Conservation (phyloP, 2,329 filamentous ascomycete genomes). For the Coniella lustricola region DNA sequence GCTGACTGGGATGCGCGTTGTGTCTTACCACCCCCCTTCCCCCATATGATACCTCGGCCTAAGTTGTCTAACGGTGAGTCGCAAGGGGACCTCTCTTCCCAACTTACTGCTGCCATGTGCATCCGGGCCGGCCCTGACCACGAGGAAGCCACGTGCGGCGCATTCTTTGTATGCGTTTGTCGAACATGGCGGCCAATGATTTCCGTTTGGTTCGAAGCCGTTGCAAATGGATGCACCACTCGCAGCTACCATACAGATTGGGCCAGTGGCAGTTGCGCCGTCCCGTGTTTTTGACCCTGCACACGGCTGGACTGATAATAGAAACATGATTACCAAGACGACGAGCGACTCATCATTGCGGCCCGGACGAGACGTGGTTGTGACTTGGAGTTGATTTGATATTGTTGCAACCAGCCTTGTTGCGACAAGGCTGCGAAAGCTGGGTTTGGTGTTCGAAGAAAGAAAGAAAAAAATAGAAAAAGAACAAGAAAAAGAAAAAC, state of each 20-base stretch:
- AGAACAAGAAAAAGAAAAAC: no score
- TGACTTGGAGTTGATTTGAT: no score
- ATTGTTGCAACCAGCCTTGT: no score
- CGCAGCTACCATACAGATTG: conserved; percentile 8
- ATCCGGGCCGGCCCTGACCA: conserved; percentile 8
- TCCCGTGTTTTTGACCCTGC: conserved; percentile 1
- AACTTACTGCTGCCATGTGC: neutral
- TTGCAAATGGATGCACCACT: conserved; percentile 11
- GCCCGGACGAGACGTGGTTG: no score
- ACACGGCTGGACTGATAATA: neutral
- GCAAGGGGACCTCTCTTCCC: neutral
- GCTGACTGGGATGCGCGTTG: neutral
- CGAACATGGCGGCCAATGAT: conserved; percentile 22
- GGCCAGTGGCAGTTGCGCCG: conserved; percentile 8
- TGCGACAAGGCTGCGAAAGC: no score
- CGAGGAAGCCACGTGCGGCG: conserved; percentile 16
- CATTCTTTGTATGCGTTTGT: conserved; percentile 7
- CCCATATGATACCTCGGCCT: no score
- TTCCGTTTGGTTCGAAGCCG: conserved; percentile 11
- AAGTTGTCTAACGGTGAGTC: neutral
- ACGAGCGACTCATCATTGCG: no score
- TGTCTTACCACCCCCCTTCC: no score
- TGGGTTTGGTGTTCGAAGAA: no score
- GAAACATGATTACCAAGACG: no score
- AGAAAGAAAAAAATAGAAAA: no score